Conservation (phyloP, 2,329 filamentous ascomycete genomes). For the Xylariales sp. region DNA sequence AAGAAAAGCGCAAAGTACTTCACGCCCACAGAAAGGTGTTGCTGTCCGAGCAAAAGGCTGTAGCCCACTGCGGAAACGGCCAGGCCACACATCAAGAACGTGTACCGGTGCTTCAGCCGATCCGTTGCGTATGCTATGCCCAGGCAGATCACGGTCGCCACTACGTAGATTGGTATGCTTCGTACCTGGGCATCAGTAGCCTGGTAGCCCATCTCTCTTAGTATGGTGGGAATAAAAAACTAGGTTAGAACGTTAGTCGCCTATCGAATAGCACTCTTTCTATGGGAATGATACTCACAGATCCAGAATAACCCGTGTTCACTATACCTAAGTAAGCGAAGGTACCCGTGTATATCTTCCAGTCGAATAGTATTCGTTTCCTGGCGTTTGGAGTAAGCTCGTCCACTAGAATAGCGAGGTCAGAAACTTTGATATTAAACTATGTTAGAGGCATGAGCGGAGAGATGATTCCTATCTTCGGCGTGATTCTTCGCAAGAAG, state of each 20-base stretch:
- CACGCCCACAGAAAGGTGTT: slow-evolving; percentile 58
- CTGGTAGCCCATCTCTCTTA: slow-evolving; percentile 52
- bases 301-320: slow-evolving; percentile 58
- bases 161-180: slow-evolving; percentile 53
- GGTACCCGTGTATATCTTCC: slow-evolving; percentile 28
- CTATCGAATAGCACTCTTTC: neutral
- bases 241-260: neutral
- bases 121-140: slow-evolving; percentile 60
- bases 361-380: slow-evolving; percentile 52
- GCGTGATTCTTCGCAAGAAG: neutral
- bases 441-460: too few relatives aligned
- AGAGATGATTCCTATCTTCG: neutral
- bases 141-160: slow-evolving; percentile 50
- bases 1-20: slow-evolving; percentile 68
- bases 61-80: slow-evolving; percentile 65
- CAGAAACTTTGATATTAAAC: neutral
- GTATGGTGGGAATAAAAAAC: slow-evolving; percentile 55
- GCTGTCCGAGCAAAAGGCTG: slow-evolving; percentile 63
- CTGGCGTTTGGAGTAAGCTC: slow-evolving; percentile 61
- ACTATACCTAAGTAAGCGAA: slow-evolving; percentile 49
- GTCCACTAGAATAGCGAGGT: slow-evolving; percentile 53
- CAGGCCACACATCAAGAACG: slow-evolving; percentile 64
- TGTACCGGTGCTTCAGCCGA: slow-evolving; percentile 61
- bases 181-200: slow-evolving; percentile 52
- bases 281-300: slow-evolving; percentile 31